These are phyloP conservation scores for Aspergillus bertholletiae DNA, from an alignment of 495 filamentous ascomycete genomes.

Conservation along the genomic window DNA sequence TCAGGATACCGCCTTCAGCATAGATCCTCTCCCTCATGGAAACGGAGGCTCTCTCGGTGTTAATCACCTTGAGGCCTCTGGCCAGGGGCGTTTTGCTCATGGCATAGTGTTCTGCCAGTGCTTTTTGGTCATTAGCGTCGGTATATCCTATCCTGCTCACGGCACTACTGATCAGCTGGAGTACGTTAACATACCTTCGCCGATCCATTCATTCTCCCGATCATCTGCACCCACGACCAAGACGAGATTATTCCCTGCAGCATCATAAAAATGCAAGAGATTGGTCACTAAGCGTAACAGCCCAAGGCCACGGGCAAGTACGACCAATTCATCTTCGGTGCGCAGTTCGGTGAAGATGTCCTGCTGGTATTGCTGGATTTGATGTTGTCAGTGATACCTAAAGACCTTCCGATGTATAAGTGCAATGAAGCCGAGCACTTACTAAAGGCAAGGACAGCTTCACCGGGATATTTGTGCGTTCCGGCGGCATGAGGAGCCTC, in stretches of 20 bases:
- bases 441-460: conserved; percentile 92
- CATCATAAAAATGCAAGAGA: conserved; percentile 93
- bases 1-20: conserved; percentile 82
- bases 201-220: conserved; percentile 90
- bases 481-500: conserved; percentile 51
- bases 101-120: conserved; percentile 88
- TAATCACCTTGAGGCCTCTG: conserved; percentile 83
- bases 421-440: conserved; percentile 19
- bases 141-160: not conserved
- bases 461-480: conserved; percentile 63
- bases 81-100: conserved; percentile 74
- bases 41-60: conserved; percentile 89
- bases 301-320: conserved; percentile 87
- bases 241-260: conserved; percentile 87
- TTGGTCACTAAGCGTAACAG: conserved; percentile 88
- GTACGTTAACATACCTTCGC: conserved; percentile 53
- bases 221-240: conserved; percentile 89
- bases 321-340: conserved; percentile 86
- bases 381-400: conserved; percentile 11
- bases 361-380: conserved; percentile 71
- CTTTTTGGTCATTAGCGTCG: conserved; percentile 30
- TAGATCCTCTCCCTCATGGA: conserved; percentile 84
- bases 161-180: not conserved
- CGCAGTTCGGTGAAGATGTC: conserved; percentile 89
- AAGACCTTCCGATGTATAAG: not conserved